Conservation (phyloP, 768 basidiomycete genomes). For the Termitomyces sp. region DNA sequence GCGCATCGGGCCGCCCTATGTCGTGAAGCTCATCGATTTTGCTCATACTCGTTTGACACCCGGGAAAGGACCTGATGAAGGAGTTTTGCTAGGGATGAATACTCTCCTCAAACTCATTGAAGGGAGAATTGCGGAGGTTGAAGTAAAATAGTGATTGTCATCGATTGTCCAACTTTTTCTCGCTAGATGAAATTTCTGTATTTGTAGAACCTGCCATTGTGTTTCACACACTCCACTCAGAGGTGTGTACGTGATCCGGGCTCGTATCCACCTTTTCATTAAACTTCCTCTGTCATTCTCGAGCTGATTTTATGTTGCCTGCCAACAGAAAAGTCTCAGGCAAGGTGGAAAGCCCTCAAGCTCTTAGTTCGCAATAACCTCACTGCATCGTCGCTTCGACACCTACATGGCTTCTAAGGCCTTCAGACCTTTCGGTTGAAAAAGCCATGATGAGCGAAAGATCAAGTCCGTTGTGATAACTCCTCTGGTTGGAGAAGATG, state of each 20-base stretch:
- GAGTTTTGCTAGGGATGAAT: constrained; percentile 69
- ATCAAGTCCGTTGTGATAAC: no score
- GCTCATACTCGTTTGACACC: constrained; percentile 73
- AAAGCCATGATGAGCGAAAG: no score
- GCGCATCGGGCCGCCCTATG: constrained; percentile 43
- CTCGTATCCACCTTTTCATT: no score
- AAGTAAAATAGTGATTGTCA: not conserved
- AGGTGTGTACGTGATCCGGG: not conserved
- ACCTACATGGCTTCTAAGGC: no score
- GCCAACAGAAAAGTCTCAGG: not conserved
- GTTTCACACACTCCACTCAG: not conserved
- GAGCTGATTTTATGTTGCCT: no score
- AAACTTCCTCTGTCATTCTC: no score
- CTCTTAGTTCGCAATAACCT: no score
- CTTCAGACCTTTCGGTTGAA: no score
- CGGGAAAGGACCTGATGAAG: constrained; percentile 72
- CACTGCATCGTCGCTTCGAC: not conserved
- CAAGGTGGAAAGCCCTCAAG: not conserved
- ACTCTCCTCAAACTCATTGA: constrained; percentile 60
- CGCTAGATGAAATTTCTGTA: not conserved
- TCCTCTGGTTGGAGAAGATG: no score
- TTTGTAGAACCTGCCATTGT: not conserved
- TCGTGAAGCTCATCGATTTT: constrained; percentile 88
- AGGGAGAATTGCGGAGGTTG: constrained; percentile 17
- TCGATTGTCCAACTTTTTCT: not conserved